Percentiles rank a stretch among this genome's conserved stretches.
These are phyloP conservation scores for Penicillium cosmopolitanum DNA, from an alignment of 495 filamentous ascomycete genomes.

Conservation along the genomic window DNA sequence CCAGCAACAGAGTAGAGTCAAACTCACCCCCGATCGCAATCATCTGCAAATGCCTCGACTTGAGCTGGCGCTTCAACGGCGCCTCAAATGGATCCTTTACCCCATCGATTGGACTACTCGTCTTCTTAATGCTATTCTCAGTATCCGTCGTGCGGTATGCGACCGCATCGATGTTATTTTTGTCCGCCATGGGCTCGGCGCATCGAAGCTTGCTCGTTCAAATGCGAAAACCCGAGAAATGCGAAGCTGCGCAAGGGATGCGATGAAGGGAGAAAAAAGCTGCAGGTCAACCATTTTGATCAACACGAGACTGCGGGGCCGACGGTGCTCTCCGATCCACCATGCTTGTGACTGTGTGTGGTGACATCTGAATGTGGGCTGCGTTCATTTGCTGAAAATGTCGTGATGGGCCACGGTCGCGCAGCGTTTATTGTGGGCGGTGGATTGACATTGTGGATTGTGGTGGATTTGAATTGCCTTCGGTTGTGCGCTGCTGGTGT, in stretches of 20 bases:
- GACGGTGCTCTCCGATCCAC: not conserved
- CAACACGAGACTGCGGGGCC: slow-evolving; percentile 6
- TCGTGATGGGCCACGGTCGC: slow-evolving; percentile 32
- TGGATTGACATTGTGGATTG: not conserved
- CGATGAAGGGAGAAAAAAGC: not conserved
- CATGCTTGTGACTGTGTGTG: not conserved
- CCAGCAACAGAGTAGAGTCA: slow-evolving; percentile 36
- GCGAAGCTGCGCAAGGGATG: not conserved
- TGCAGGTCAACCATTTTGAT: not conserved
- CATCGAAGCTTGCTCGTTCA: not conserved
- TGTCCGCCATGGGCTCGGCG: slow-evolving; percentile 12
- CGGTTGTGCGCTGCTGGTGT: not conserved
- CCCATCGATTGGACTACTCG: slow-evolving; percentile 1
- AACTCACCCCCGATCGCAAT: slow-evolving; percentile 62
- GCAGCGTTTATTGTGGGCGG: not conserved
- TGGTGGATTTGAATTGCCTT: not conserved
- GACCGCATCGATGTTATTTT: slow-evolving; percentile 13
- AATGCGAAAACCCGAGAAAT: not conserved
- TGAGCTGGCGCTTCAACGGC: slow-evolving; percentile 56
- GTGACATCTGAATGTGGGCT: not conserved
- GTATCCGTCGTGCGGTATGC: slow-evolving; percentile 13
- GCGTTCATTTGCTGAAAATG: slow-evolving; percentile 34
- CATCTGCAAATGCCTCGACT: slow-evolving; percentile 70
- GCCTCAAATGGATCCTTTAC: slow-evolving; percentile 27
- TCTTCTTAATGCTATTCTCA: not conserved